Percentiles rank a stretch among this genome's conserved stretches.
phyloP scores from a whole-genome alignment of 306 rosid species.

The Gastrolobium villosum region DNA sequence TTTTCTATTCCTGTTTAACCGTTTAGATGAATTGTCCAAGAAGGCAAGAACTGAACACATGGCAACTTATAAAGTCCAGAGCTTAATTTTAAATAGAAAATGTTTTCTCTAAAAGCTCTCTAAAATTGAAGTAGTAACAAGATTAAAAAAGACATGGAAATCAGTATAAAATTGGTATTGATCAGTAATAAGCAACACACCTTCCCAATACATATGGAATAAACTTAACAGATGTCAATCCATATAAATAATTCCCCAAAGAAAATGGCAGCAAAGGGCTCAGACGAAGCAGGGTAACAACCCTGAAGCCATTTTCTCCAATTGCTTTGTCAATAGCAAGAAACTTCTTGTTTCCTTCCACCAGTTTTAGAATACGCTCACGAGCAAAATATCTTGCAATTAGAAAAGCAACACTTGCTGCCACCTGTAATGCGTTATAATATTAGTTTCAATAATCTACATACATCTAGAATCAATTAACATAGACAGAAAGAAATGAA shows the following conservation, averaged over 20 bases:
- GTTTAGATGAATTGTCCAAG: constrained; percentile 30
- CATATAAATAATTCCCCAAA: constrained; percentile 93
- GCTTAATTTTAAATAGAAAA: constrained; percentile 13
- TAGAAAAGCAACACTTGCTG: constrained; percentile 93
- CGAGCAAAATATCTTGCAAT: constrained; percentile 99
- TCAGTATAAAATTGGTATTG: constrained; percentile 1
- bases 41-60: neutral
- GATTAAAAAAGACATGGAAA: constrained; percentile 1
- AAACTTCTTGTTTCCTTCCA: constrained; percentile 94
- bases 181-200: constrained; percentile 49
- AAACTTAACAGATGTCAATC: constrained; percentile 95
- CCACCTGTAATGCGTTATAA: constrained; percentile 70
- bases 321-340: constrained; percentile 97
- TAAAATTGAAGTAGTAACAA: neutral
- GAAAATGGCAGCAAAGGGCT: constrained; percentile 99
- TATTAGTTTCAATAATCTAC: constrained; percentile 34
- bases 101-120: constrained; percentile 8
- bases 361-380: constrained; percentile 92
- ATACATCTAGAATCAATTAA: constrained; percentile 3
- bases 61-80: constrained; percentile 5
- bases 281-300: constrained; percentile 95
- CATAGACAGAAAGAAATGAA: constrained; percentile 8
- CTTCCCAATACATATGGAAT: constrained; percentile 97
- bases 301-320: constrained; percentile 92
- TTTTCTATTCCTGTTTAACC: constrained; percentile 1